Evolutionary conservation across 2,329 filamentous ascomycete species (phyloP).

Genomic region (Trichoderma sp.): DNA sequence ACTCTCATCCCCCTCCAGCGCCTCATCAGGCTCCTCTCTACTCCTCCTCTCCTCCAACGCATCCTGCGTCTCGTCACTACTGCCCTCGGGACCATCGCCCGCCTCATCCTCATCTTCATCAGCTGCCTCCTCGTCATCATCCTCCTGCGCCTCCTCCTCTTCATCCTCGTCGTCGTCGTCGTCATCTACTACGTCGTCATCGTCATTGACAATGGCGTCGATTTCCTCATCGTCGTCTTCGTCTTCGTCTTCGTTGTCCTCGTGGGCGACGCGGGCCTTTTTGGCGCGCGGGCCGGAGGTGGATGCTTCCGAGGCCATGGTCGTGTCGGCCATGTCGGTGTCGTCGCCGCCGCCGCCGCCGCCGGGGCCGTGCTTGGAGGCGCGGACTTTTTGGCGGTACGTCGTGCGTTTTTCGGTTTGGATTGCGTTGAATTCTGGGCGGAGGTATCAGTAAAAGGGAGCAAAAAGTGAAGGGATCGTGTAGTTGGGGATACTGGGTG

Average conservation of each 20-base stretch:
- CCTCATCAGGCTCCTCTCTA: conserved; percentile 57
- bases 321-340: conserved; percentile 44
- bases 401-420: conserved; percentile 74
- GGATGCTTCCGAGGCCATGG: conserved; percentile 38
- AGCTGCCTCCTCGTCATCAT: conserved; percentile 53
- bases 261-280: conserved; percentile 48
- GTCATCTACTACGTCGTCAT: conserved; percentile 44
- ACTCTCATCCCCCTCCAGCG: conserved; percentile 63
- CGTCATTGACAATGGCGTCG: conserved; percentile 38
- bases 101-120: conserved; percentile 49
- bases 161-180: conserved; percentile 46
- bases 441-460: neutral
- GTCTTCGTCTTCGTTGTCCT: too few species aligned
- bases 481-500: neutral
- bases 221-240: conserved; percentile 35
- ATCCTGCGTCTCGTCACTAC: conserved; percentile 58
- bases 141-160: conserved; percentile 44
- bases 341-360: conserved; percentile 40
- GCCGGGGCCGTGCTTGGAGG: conserved; percentile 54
- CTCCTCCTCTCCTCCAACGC: conserved; percentile 53
- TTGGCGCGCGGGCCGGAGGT: conserved; percentile 40
- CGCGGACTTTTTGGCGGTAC: conserved; percentile 70
- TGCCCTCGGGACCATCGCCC: conserved; percentile 52
- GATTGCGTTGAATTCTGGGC: conserved; percentile 68
- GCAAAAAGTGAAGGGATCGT: neutral